Evolutionary conservation across 495 filamentous ascomycete species (phyloP).

Genomic region (Penicillium herquei): DNA sequence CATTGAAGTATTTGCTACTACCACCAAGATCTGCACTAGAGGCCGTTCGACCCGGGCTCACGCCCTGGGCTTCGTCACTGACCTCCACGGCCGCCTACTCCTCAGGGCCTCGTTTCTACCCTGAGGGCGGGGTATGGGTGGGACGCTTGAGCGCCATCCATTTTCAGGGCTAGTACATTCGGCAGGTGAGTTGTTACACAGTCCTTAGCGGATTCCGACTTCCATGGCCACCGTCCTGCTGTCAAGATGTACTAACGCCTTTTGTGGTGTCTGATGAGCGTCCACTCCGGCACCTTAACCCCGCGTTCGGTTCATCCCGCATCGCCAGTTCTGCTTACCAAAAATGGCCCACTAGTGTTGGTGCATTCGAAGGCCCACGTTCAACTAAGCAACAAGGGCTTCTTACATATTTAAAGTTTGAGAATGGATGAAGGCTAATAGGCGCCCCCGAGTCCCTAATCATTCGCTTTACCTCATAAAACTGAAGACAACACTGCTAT

Average conservation of each 20-base stretch:
- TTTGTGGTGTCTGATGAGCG: conserved; percentile 69
- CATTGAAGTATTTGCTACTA: conserved; percentile 76
- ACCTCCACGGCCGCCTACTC: conserved; percentile 55
- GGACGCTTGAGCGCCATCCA: conserved; percentile 31
- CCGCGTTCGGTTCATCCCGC: conserved; percentile 68
- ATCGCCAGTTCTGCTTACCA: conserved; percentile 70
- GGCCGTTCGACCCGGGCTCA: conserved; percentile 65
- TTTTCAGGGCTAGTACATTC: conserved; percentile 5
- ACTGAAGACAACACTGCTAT: conserved; percentile 74
- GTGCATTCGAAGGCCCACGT: conserved; percentile 67
- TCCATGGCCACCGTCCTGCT: conserved; percentile 63
- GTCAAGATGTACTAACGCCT: conserved; percentile 63
- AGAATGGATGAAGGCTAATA: conserved; percentile 3
- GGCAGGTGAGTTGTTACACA: conserved; percentile 63
- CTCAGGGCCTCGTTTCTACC: conserved; percentile 57
- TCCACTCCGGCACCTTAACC: conserved; percentile 56
- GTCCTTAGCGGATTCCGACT: conserved; percentile 64
- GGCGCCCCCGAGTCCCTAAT: conserved; percentile 58
- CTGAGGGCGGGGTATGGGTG: conserved; percentile 62
- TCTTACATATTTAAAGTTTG: conserved; percentile 32
- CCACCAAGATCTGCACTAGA: conserved; percentile 72
- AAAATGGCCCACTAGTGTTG: conserved; percentile 65
- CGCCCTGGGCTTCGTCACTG: conserved; percentile 63
- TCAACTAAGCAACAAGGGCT: conserved; percentile 69
- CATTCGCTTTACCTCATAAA: conserved; percentile 75